Base-by-base conservation (phyloP, 805 yeast genomes). In the Candida ponderosae region DNA sequence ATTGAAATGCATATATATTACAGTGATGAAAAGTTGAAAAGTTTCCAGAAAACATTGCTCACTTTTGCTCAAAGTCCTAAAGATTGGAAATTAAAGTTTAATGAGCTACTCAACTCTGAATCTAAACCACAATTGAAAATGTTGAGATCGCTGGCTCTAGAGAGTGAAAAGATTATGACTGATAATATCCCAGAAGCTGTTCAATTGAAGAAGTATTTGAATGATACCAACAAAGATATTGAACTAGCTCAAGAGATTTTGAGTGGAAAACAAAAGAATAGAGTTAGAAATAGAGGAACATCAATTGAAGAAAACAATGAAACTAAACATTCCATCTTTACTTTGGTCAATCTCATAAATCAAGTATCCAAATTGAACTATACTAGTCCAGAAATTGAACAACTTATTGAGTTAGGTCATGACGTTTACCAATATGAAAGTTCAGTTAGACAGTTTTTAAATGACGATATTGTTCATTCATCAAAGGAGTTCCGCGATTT, bases 371-470 rank as follows among this genome's bases (percentile, higher is more conserved):
- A 52, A 0, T 47, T 80, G 40, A 68, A 72, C 17, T 72, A 81
- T 38, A 54, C 66, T 4, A 61, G 75, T 15, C 69, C 76, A 0
- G 93, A 83, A 48, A 64, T 78, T 45, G 79, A 72, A 16, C 81
- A 74, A 47, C 54, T 83, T 11, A 40, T 68, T 4, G 81, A 74
- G 42, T 66, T 77, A 33, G 66, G 70, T 5, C 56, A 48, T 23
- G 81, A 75, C 43, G 66, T 82, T 31, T 63, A 63, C 34, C 64
- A 65, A 34, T 81, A 69, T 52, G 76, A 72, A 40, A 54, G 59
- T 20, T 64, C 70, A 13, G 75, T 74, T 24, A 51, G 69, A 9
- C 42, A 53, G 3, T 56, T 73, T 15, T 47, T 74, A 3, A n/a
- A 30, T 3, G 54, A 51, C 6, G 55, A 52, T 18, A 47, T 51